Base-by-base conservation (phyloP, 257 asterid species). In the Solanum boliviense region DNA sequence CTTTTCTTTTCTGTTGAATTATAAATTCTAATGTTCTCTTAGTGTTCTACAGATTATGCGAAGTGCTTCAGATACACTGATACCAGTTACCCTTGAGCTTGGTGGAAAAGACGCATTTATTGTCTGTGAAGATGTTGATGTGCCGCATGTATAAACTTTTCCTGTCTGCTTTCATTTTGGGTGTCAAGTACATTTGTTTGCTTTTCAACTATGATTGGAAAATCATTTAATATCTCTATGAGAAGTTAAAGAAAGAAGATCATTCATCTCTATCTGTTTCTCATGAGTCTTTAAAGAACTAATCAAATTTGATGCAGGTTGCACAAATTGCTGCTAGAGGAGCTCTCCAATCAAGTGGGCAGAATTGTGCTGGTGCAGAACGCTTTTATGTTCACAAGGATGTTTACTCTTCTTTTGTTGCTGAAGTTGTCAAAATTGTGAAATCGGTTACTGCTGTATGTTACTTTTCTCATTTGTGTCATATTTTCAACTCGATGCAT, bases 321-420 rank as follows among this genome's bases (percentile, higher is more conserved):
- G 98, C 98, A 82, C 99, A 97, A 95, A 91, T 97, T 89, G 99
- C 99, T 91, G 99, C 90, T 84, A 95, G 99, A 93, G 99, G 96
- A 78, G 95, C 94, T 89, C 92, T 97, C 88, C 99, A 95, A 89
- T 95, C 99, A 89, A 95, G 99, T 48, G 98, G 99, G 83, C 99
- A 97, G 88, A 95, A 95, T 83, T 97, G 99, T 92, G 99, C 99
- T 83, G 98, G 99, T 71, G 99, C 99, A 88, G 99, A 97, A 92
- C 94, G 99, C 91, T 97, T 97, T 91, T 97, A 97, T 86, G 98
- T 95, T 90, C 99, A 97, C 88, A 96, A 95, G 92, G 96, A 92
- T 84, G 58, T 95, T 73, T 92, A 97, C 90, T 88, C 98, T 83
- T 79, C 94, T 60, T 97, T 97, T 89, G 96, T 97, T 91, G 96